Evolutionary conservation across 352 stramenopile species (phyloP), one percentile per base, ranked within the genome.

Genomic region (Phytopythium kandeliae): DNA sequence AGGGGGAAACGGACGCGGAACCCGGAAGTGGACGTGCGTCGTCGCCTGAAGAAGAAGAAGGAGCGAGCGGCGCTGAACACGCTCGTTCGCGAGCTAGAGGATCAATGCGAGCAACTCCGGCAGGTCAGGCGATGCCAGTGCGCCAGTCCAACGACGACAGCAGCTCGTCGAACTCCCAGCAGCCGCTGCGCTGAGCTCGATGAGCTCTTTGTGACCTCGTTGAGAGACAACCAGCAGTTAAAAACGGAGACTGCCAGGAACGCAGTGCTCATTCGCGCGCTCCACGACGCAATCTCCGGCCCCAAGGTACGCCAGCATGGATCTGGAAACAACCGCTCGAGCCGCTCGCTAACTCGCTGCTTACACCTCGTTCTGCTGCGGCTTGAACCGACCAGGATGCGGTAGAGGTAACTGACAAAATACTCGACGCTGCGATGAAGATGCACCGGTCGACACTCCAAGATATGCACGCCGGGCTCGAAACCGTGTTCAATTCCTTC

Each of bases 61-160:
- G 43, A 49, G 26, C 43, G 25, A 0, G 26, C 25, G 26, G 3
- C 30, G 8, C 26, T 49, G 43, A 9, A 21, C 16, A 4, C 30
- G 25, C 3, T 33, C 15, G 25, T 24, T 16, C 43, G 43, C 43
- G 43, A 49, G 11, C 21, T 49, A 26, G 26, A 49, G 43, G 44
- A n/a, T 4, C 16, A n/a, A 16, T n/a, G 7, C 16, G 36, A 41
- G 13, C 25, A 31, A n/a, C 36, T 41, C 6, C 36, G n/a, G 24
- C 17, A 7, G 17, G 24, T 8, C 36, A 1, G n/a, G 3, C n/a
- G 17, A n/a, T 24, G 36, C 36, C 36, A 12, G 36, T 24, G 36
- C 12, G 0, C 4, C 2, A 15, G 8, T 10, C 36, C n/a, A 8
- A 12, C 17, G 36, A 24, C 36, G 36, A 16, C 13, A 8, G 35